A percentile compares a stretch with the other conserved stretches of the same genome.
These are phyloP conservation scores for Phytophthora colocasiae DNA, from an alignment of 352 stramenopile genomes.

Conservation along the genomic window DNA sequence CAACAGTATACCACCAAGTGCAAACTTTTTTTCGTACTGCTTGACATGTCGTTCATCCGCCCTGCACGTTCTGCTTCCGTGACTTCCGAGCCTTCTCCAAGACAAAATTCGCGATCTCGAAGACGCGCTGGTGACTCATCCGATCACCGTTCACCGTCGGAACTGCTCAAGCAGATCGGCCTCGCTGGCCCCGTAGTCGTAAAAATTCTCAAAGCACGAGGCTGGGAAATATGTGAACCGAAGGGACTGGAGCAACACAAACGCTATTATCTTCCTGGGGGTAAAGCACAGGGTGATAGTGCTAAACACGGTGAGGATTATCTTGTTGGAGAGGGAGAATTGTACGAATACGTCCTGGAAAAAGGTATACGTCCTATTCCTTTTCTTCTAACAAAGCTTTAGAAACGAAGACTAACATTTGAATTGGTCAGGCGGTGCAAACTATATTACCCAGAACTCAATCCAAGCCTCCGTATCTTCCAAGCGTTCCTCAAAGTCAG, in stretches of 20 bases:
- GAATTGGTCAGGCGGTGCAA: neutral
- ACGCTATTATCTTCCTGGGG: slow-evolving; percentile 13
- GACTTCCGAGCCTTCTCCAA: slow-evolving; percentile 1
- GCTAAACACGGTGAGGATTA: slow-evolving; percentile 7
- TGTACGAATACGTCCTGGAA: slow-evolving; percentile 14
- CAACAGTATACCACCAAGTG: too few species aligned
- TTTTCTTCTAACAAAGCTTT: neutral
- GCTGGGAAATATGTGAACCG: slow-evolving; percentile 16
- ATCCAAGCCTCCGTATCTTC: neutral
- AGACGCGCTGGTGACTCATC: neutral
- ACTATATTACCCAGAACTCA: slow-evolving; percentile 3
- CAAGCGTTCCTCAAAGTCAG: neutral
- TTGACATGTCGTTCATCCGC: slow-evolving; percentile 8
- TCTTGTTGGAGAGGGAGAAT: slow-evolving; percentile 10
- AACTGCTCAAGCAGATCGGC: slow-evolving; percentile 13
- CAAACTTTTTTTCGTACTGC: neutral
- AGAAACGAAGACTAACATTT: neutral
- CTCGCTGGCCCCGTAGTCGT: slow-evolving; percentile 19
- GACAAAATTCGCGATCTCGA: slow-evolving; percentile 4
- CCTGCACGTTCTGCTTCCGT: slow-evolving; percentile 3
- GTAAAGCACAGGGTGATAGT: slow-evolving; percentile 9
- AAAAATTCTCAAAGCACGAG: slow-evolving; percentile 14
- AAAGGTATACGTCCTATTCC: slow-evolving; percentile 2
- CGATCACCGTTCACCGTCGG: slow-evolving; percentile 8
- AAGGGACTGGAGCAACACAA: slow-evolving; percentile 17